Conservation (phyloP, 352 stramenopile genomes). For the Globisporangium sylvaticum region DNA sequence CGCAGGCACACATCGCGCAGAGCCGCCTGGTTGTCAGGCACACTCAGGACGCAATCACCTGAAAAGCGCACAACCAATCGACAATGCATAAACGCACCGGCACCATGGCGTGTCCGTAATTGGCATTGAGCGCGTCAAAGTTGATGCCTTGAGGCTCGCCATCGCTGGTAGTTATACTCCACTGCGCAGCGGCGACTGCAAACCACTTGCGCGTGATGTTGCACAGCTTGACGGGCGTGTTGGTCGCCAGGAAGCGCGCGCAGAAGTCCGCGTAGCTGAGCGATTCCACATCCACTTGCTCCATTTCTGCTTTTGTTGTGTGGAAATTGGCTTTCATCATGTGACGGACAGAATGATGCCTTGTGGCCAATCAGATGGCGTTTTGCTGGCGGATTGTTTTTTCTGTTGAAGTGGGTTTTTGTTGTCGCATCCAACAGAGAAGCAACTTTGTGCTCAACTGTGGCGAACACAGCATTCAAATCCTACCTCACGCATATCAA, state of each 20-base stretch:
- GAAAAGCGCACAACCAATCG: not conserved
- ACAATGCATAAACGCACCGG: slow-evolving; percentile 28
- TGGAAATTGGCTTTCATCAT: not conserved
- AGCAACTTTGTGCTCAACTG: not conserved
- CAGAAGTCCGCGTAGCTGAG: slow-evolving; percentile 75
- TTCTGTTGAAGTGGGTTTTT: slow-evolving; percentile 1
- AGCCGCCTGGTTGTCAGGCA: not conserved
- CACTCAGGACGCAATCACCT: not conserved
- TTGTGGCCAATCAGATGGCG: slow-evolving; percentile 5
- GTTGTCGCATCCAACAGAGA: slow-evolving; percentile 6
- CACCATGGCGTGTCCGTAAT: slow-evolving; percentile 48
- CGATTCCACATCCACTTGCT: slow-evolving; percentile 46
- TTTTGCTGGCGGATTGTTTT: not conserved
- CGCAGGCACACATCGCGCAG: not conserved
- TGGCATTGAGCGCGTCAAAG: slow-evolving; percentile 25
- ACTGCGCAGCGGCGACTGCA: slow-evolving; percentile 6
- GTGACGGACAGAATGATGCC: not conserved
- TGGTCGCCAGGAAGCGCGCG: slow-evolving; percentile 59
- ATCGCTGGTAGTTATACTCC: slow-evolving; percentile 20
- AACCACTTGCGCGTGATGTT: slow-evolving; percentile 50
- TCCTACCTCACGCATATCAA: too few relatives aligned
- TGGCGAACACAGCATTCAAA: not conserved
- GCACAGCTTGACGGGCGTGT: slow-evolving; percentile 62
- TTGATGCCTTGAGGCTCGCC: slow-evolving; percentile 1
- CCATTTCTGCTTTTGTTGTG: slow-evolving; percentile 25